phyloP scores from a whole-genome alignment of 805 yeast genomes.

The Barnettozyma sucrosica region DNA sequence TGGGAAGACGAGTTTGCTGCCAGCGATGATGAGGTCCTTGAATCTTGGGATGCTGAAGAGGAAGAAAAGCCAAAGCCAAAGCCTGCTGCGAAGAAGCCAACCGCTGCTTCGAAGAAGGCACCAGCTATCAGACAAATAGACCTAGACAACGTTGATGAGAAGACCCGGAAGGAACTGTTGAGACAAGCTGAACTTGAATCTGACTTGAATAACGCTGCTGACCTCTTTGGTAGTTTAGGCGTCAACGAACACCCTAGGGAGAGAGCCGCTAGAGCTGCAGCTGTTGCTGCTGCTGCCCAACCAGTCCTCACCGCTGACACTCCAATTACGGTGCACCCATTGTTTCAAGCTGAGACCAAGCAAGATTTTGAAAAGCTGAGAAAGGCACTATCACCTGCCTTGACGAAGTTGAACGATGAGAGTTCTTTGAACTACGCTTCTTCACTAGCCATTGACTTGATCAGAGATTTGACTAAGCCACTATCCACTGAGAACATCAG shows the following conservation, averaged over 20 bases:
- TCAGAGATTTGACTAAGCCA: constrained; percentile 81
- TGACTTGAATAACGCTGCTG: constrained; percentile 91
- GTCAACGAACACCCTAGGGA: constrained; percentile 45
- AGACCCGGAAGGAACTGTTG: constrained; percentile 67
- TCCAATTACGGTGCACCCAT: constrained; percentile 69
- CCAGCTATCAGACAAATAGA: constrained; percentile 36
- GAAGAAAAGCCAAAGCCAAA: constrained; percentile 38
- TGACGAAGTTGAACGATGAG: constrained; percentile 54
- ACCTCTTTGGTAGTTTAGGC: constrained; percentile 70
- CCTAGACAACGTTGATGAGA: constrained; percentile 65
- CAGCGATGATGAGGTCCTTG: constrained; percentile 74
- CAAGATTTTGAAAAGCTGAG: constrained; percentile 74
- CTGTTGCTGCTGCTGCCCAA: constrained; percentile 28
- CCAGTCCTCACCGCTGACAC: constrained; percentile 45
- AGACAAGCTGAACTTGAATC: constrained; percentile 76
- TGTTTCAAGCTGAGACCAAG: constrained; percentile 78
- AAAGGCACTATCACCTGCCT: constrained; percentile 58
- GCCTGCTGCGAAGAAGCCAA: constrained; percentile 21
- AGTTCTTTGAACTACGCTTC: constrained; percentile 67
- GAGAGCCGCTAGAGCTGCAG: constrained; percentile 31
- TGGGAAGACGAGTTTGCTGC: constrained; percentile 76
- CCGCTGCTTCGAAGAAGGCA: constrained; percentile 18
- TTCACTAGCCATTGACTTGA: constrained; percentile 72
- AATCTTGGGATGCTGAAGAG: constrained; percentile 89
- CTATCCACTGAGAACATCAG: constrained; percentile 75